These are phyloP conservation scores for Hypoxylon sp. DNA, from an alignment of 2,329 filamentous ascomycete species.

Conservation along the genomic window DNA sequence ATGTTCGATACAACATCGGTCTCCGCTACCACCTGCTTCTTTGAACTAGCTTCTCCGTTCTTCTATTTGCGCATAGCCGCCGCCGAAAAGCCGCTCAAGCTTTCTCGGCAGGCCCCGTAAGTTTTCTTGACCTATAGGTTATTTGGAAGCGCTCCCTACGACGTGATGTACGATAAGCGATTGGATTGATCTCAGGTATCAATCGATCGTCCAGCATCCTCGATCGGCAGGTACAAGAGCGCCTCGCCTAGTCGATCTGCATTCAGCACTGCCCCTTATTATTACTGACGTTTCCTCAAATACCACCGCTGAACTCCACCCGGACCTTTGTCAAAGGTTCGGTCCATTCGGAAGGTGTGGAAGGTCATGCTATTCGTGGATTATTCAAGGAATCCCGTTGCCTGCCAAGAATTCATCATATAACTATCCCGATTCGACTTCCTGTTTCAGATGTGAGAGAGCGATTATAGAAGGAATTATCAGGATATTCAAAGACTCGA, in stretches of 20 bases:
- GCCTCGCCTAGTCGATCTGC: constrained; percentile 22
- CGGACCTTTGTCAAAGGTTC: neutral
- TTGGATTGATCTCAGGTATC: neutral
- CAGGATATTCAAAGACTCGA: neutral
- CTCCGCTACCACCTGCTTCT: constrained; percentile 36
- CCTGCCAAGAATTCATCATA: neutral
- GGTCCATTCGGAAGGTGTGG: constrained; percentile 10
- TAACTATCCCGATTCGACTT: constrained; percentile 5
- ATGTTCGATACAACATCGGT: constrained; percentile 36
- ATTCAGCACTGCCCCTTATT: constrained; percentile 19
- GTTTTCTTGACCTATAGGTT: neutral
- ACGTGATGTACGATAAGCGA: constrained; percentile 15
- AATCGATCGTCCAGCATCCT: constrained; percentile 8
- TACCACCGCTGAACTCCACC: neutral
- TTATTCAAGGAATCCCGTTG: constrained; percentile 2
- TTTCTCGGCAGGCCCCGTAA: constrained; percentile 21
- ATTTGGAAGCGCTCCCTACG: constrained; percentile 3
- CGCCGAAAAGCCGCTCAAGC: constrained; percentile 17
- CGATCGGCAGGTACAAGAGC: constrained; percentile 31
- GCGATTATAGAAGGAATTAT: neutral
- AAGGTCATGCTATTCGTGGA: constrained; percentile 16
- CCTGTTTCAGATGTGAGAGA: constrained; percentile 25
- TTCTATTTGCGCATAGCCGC: constrained; percentile 12
- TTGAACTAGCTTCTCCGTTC: constrained; percentile 34
- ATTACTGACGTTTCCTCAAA: neutral